Base-by-base conservation (phyloP, 1,284 basidiomycete species). In the Boletellus sp. region DNA sequence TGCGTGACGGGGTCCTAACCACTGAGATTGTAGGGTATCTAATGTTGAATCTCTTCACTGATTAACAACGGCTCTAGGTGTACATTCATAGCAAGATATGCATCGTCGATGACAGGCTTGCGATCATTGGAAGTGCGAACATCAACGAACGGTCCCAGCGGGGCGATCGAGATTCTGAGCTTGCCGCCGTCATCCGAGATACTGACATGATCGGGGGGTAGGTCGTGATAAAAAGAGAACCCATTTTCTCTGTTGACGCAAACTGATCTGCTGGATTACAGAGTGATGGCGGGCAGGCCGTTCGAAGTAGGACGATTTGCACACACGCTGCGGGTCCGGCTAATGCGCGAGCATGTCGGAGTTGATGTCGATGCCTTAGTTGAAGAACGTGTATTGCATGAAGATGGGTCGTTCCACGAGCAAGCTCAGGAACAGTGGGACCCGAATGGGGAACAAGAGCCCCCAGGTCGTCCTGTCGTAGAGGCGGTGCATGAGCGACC, bases 51-150 rank as follows among this genome's bases (percentile, higher is more conserved):
- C 22, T 37, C 33, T 36, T 24, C 13, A 16, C 24, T 15, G 10
- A 24, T 45, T 55, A 28, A 68, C 16, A 8, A 39, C 2, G n/a
- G 39, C 36, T 55, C n/a, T 46, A 89, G 83, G 86, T 95, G 16
- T 95, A 96, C 68, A 92, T 95, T 55, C 93, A 95, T 66, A 90
- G 44, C 36, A 60, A 83, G 71, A 67, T 86, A 26, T 95, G 96
- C 76, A 87, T 99, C 50, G 93, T 98, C 11, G 97, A 99, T 67
- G 96, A 99, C 65, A 86, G 94, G 32, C 77, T 97, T 40, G 95
- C 87, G n/a, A 93, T 99, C 58, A 97, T 97, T 60, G 96, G 96
- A n/a, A 97, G 94, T 52, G 96, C 96, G 18, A 99, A 99, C 68
- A 96, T 99, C 77, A 99, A 99, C 67, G 96, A 99, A 70, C 85